Percentiles rank a stretch among this genome's conserved stretches.
These are phyloP conservation scores for Aspergillus cristatus DNA, from an alignment of 495 filamentous ascomycete species.

Conservation along the genomic window DNA sequence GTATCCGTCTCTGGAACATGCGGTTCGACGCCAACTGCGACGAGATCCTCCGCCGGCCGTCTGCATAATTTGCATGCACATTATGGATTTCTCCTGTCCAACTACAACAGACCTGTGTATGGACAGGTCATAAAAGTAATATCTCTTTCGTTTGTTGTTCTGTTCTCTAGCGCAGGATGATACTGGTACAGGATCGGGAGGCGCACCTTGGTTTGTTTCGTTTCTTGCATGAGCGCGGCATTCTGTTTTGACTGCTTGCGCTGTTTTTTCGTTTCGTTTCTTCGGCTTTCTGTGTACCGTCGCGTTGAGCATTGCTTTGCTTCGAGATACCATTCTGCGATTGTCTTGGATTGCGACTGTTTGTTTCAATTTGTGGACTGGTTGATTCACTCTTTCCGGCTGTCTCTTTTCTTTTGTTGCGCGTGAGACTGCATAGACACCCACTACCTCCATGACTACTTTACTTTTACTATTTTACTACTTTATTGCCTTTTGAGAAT, in stretches of 20 bases:
- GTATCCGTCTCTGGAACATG: constrained; percentile 86
- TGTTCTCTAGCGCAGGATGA: too few relatives aligned
- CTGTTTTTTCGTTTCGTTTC: constrained; percentile 13
- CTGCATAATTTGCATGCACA: constrained; percentile 4
- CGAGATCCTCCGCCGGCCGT: constrained; percentile 58
- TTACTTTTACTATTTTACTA: not conserved
- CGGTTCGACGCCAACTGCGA: constrained; percentile 97
- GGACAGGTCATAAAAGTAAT: too few relatives aligned
- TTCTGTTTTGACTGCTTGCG: constrained; percentile 19
- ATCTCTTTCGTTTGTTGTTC: too few relatives aligned
- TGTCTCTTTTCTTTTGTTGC: not conserved
- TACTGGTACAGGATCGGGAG: too few relatives aligned
- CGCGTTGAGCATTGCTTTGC: constrained; percentile 21
- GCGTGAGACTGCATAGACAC: constrained; percentile 4
- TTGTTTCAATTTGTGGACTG: constrained; percentile 3
- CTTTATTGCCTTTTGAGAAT: too few relatives aligned
- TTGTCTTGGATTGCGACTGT: constrained; percentile 8
- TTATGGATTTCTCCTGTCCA: too few relatives aligned
- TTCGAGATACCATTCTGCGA: constrained; percentile 40
- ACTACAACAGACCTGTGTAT: too few relatives aligned
- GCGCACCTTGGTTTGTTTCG: too few relatives aligned
- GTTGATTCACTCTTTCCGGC: constrained; percentile 9
- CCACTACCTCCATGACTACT: constrained; percentile 7
- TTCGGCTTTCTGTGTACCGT: constrained; percentile 13
- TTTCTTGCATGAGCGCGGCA: constrained; percentile 20